These are phyloP conservation scores for Aegilops speltoides DNA, from an alignment of 176 grass and related monocot species.

Conservation along the genomic window DNA sequence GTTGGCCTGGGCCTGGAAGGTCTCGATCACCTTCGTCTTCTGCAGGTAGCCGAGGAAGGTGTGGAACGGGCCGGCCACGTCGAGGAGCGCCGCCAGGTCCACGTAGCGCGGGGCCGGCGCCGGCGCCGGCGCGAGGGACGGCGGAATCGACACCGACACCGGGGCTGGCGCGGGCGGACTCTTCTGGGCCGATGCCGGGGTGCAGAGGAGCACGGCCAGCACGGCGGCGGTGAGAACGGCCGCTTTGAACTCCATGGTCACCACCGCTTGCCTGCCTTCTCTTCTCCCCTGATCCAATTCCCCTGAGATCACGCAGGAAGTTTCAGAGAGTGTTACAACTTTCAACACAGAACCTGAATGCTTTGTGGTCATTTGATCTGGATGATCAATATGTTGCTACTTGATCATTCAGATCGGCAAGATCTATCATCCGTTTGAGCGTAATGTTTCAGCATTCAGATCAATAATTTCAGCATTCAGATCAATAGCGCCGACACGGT, in stretches of 20 bases:
- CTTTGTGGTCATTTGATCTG: background rate
- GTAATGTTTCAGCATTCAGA: background rate
- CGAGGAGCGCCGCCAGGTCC: constrained; percentile 68
- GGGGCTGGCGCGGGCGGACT: constrained; percentile 39
- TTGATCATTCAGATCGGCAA: background rate
- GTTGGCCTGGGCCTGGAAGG: constrained; percentile 87
- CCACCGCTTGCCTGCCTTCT: background rate
- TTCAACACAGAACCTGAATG: background rate
- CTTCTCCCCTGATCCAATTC: constrained; percentile 20
- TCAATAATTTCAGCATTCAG: background rate
- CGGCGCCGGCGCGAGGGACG: constrained; percentile 60
- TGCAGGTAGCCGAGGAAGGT: constrained; percentile 87
- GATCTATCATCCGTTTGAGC: background rate
- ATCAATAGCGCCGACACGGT: too few relatives aligned
- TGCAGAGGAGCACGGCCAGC: constrained; percentile 29
- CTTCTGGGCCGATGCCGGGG: constrained; percentile 49
- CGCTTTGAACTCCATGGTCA: constrained; percentile 42
- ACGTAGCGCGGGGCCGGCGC: constrained; percentile 64
- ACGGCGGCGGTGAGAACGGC: constrained; percentile 26
- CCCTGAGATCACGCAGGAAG: constrained; percentile 17
- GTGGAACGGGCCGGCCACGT: constrained; percentile 74
- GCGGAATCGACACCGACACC: constrained; percentile 24
- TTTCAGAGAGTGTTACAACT: background rate
- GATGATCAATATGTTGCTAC: background rate
- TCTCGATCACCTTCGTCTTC: constrained; percentile 74